A percentile compares a stretch with the other conserved stretches of the same genome.
Evolutionary conservation across 2,329 filamentous ascomycete species (phyloP).

Genomic region (Scopulariopsis brevicaulis): DNA sequence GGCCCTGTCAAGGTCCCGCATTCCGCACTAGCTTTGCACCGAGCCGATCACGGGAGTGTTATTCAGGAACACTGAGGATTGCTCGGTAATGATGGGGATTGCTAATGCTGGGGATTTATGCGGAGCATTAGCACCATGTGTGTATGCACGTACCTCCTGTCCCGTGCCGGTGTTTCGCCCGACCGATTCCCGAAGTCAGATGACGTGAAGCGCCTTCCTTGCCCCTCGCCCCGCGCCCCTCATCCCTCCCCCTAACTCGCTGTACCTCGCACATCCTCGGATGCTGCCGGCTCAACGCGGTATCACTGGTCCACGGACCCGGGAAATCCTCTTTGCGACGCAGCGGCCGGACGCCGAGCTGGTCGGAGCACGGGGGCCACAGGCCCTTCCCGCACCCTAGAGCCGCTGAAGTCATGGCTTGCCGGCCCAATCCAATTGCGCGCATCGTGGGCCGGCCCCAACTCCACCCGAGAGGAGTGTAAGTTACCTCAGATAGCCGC

Average conservation of each 20-base stretch:
- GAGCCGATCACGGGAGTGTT: not conserved
- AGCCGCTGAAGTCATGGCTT: not conserved
- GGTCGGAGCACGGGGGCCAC: too few species aligned
- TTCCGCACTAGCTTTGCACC: not conserved
- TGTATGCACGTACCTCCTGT: not conserved
- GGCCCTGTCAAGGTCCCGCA: not conserved
- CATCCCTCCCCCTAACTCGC: not conserved
- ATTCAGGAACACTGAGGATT: too few species aligned
- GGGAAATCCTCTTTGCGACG: slow-evolving; percentile 4
- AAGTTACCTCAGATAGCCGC: not conserved
- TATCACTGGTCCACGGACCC: not conserved
- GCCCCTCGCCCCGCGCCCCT: not conserved
- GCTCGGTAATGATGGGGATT: too few species aligned
- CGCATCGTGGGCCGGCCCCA: not conserved
- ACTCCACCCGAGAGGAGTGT: not conserved
- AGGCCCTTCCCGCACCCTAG: not conserved
- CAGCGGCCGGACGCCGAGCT: too few species aligned
- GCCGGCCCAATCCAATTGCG: not conserved
- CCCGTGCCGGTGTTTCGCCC: not conserved
- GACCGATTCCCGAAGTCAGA: not conserved
- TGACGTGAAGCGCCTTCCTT: not conserved
- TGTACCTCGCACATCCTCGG: not conserved
- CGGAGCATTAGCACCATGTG: not conserved
- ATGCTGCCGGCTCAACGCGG: slow-evolving; percentile 3
- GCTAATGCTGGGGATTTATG: too few species aligned